A percentile compares a stretch with the other conserved stretches of the same genome.
phyloP scores from a whole-genome alignment of 306 rosid genomes.

The Acacia acuminata region DNA sequence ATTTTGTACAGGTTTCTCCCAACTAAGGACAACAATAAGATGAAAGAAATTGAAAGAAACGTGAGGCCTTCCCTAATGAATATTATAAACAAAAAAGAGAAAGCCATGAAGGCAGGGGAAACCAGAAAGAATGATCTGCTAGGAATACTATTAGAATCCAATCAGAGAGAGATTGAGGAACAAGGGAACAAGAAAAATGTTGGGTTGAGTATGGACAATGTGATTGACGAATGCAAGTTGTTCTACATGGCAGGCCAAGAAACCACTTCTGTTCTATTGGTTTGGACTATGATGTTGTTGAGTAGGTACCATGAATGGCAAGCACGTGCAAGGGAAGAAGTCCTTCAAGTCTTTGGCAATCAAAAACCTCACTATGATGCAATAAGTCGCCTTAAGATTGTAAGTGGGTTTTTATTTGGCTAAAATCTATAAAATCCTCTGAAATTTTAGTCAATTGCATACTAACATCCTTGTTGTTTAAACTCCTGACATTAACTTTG shows the following conservation, averaged over 20 bases:
- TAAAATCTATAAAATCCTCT: neutral
- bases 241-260: neutral
- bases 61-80: neutral
- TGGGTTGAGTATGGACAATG: slow-evolving; percentile 17
- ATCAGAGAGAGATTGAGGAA: neutral
- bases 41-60: neutral
- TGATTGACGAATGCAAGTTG: slow-evolving; percentile 36
- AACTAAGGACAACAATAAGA: neutral
- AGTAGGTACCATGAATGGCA: slow-evolving; percentile 23
- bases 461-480: too few species aligned
- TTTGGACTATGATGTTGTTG: neutral
- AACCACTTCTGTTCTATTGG: neutral
- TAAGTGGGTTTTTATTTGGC: neutral
- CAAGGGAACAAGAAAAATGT: slow-evolving; percentile 1
- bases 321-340: neutral
- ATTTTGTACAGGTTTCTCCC: neutral
- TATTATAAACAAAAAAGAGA: slow-evolving; percentile 35
- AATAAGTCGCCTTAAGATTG: neutral
- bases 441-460: too few species aligned
- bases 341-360: neutral
- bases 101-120: neutral
- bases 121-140: neutral
- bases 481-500: too few species aligned
- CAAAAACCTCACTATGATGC: neutral
- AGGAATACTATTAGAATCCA: neutral